A percentile compares a stretch with the other conserved stretches of the same genome.
phyloP scores from a whole-genome alignment of 2,329 filamentous ascomycete genomes.

The Colletotrichum somersetense region DNA sequence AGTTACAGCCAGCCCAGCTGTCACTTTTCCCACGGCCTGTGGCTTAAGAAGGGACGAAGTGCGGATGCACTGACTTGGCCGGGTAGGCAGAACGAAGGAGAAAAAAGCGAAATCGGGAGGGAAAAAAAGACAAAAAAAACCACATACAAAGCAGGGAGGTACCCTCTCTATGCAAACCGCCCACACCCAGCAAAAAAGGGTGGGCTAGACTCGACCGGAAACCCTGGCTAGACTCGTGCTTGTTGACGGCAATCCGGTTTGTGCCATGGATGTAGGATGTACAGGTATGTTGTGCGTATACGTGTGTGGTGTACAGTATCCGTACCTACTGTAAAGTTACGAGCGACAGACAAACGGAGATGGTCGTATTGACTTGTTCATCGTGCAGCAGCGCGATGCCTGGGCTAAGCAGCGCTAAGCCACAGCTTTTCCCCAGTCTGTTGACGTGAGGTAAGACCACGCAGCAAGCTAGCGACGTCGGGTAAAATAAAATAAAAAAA shows the following conservation, averaged over 20 bases:
- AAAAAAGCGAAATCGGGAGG: too few species aligned
- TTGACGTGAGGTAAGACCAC: constrained; percentile 33
- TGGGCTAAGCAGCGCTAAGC: constrained; percentile 40
- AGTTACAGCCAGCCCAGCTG: constrained; percentile 2
- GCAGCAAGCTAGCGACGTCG: constrained; percentile 16
- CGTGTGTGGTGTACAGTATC: too few species aligned
- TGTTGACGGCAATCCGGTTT: background rate
- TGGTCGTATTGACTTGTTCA: constrained; percentile 33
- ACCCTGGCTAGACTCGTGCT: constrained; percentile 22
- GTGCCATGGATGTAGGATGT: background rate
- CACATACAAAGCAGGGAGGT: background rate
- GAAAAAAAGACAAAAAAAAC: background rate
- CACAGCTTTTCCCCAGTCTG: constrained; percentile 39
- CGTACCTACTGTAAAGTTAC: background rate
- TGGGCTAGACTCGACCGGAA: background rate
- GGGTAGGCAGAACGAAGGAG: too few species aligned
- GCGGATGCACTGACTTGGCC: constrained; percentile 29
- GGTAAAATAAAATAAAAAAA: constrained; percentile 6
- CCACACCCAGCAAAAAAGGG: background rate
- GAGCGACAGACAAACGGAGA: background rate
- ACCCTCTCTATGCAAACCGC: background rate
- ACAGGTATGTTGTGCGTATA: background rate
- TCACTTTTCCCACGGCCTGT: background rate
- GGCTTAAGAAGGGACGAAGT: background rate
- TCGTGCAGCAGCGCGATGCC: constrained; percentile 36